phyloP scores from a whole-genome alignment of 345 rosid species.

The Psidium guajava region DNA sequence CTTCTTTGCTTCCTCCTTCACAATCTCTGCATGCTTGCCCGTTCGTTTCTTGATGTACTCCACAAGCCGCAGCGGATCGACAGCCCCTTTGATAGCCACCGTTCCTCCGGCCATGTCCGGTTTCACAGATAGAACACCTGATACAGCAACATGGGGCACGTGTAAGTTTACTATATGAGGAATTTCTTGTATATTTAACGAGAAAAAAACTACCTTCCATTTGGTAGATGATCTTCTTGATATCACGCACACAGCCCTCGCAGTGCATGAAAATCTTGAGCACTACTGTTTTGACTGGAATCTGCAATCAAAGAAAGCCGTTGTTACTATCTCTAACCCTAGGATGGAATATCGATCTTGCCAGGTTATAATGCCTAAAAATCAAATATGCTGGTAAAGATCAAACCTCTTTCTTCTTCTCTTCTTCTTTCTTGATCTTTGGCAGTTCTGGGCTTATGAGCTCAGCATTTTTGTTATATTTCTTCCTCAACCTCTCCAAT shows the following conservation, averaged over 20 bases:
- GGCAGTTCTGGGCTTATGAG: slow-evolving; percentile 40
- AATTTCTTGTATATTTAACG: neutral
- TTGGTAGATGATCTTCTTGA: slow-evolving; percentile 24
- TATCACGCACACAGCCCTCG: slow-evolving; percentile 51
- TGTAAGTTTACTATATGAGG: neutral
- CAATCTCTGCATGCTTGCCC: neutral
- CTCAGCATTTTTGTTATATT: slow-evolving; percentile 37
- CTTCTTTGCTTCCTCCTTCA: neutral
- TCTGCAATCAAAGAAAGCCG: slow-evolving; percentile 8
- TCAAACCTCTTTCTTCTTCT: slow-evolving; percentile 15
- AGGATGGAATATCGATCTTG: neutral
- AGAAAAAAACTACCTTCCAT: slow-evolving; percentile 32
- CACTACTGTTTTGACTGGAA: slow-evolving; percentile 15
- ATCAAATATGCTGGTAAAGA: neutral
- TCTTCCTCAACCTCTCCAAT: slow-evolving; percentile 34
- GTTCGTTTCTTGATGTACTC: slow-evolving; percentile 9
- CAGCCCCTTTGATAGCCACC: slow-evolving; percentile 42
- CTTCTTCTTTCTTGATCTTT: slow-evolving; percentile 7
- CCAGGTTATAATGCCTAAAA: too few species aligned
- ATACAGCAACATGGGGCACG: neutral
- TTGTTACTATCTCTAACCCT: neutral
- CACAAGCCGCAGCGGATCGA: slow-evolving; percentile 34
- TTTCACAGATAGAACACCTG: slow-evolving; percentile 42
- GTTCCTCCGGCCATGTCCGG: slow-evolving; percentile 38
- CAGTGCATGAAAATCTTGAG: slow-evolving; percentile 60